These are phyloP conservation scores for Fraxinus baroniana DNA, from an alignment of 305 asterid species.

Conservation along the genomic window DNA sequence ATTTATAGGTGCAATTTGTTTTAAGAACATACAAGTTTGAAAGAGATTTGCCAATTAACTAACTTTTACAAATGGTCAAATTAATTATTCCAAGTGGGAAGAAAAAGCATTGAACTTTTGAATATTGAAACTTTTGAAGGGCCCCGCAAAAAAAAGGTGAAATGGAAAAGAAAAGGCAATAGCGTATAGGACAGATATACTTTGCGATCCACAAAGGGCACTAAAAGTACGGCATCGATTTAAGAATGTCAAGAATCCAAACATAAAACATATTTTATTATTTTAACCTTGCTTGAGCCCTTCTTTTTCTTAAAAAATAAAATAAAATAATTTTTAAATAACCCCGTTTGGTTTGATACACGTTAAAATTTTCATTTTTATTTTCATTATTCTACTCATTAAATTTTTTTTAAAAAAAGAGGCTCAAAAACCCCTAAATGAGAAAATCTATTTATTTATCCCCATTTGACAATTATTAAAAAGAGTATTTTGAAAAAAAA, in stretches of 20 bases:
- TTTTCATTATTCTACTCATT: no score
- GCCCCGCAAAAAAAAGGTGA: neutral
- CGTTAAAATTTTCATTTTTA: no score
- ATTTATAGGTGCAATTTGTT: neutral
- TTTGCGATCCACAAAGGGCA: neutral
- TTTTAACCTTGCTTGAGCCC: no score
- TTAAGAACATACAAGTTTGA: neutral
- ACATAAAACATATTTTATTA: neutral
- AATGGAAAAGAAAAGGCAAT: neutral
- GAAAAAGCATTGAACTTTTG: neutral
- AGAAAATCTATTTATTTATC: neutral
- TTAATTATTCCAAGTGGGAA: neutral
- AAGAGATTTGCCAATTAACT: neutral
- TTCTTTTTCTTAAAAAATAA: no score
- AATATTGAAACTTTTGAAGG: neutral
- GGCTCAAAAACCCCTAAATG: neutral
- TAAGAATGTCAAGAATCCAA: neutral
- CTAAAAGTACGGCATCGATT: neutral
- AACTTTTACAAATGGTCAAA: neutral
- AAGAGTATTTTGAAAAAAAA: no score
- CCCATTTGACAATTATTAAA: no score
- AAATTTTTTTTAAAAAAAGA: no score
- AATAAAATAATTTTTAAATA: no score
- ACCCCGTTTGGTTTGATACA: no score
- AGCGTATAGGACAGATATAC: neutral